Percentiles rank a stretch among this genome's conserved stretches.
These are phyloP conservation scores for Pouteria campechiana DNA, from an alignment of 179 eudicot genomes.

Conservation along the genomic window DNA sequence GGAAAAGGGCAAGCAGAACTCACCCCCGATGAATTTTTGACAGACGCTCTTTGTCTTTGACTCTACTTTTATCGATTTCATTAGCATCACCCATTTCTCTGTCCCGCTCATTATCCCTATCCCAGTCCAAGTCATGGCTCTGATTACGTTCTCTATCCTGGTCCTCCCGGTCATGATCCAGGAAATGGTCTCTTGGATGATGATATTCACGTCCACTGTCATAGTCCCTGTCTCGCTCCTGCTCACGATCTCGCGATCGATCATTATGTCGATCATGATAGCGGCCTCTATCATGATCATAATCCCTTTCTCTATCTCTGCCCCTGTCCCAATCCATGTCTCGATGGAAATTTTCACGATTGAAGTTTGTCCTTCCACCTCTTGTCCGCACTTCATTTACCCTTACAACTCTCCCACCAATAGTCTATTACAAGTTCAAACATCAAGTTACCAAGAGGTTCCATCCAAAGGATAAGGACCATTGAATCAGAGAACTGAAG, in stretches of 20 bases:
- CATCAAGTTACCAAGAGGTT: conserved; percentile 4
- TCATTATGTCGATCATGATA: conserved; percentile 33
- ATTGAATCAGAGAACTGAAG: not conserved
- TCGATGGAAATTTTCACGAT: conserved; percentile 43
- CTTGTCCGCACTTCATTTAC: conserved; percentile 75
- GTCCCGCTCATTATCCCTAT: conserved; percentile 25
- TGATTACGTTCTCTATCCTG: conserved; percentile 27
- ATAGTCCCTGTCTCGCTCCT: conserved; percentile 34
- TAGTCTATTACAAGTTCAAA: conserved; percentile 39
- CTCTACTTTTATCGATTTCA: conserved; percentile 29
- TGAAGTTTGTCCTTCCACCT: conserved; percentile 44
- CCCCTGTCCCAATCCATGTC: conserved; percentile 33
- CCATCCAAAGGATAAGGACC: not conserved
- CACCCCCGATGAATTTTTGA: no score
- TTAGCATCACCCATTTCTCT: conserved; percentile 31
- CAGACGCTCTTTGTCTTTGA: conserved; percentile 28
- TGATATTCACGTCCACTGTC: conserved; percentile 28
- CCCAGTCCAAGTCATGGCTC: conserved; percentile 33
- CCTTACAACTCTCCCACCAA: conserved; percentile 75
- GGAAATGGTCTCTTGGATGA: conserved; percentile 31
- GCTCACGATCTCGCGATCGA: conserved; percentile 37
- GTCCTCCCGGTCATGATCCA: conserved; percentile 31
- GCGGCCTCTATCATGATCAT: conserved; percentile 29
- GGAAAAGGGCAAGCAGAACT: no score
- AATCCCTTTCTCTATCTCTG: conserved; percentile 43